Percentiles rank a stretch among this genome's conserved stretches.
These are phyloP conservation scores for Euphorbia pulcherrima DNA, from an alignment of 345 rosid species.

Conservation along the genomic window DNA sequence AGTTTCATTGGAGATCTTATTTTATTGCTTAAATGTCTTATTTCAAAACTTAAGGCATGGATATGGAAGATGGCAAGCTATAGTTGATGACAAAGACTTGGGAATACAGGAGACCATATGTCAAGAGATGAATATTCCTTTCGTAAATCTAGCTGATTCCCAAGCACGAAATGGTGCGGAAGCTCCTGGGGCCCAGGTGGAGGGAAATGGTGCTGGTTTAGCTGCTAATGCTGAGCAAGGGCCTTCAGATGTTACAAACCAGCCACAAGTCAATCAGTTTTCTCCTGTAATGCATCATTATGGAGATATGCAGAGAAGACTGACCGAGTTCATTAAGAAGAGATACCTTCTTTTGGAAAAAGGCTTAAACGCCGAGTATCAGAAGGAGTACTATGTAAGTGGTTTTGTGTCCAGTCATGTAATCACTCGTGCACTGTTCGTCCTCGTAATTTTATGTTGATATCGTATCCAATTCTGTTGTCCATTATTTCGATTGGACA, in stretches of 20 bases:
- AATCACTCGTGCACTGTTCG: background rate
- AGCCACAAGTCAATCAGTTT: constrained; percentile 45
- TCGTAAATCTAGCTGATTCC: constrained; percentile 56
- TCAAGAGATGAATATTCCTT: constrained; percentile 80
- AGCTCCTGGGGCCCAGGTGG: constrained; percentile 46
- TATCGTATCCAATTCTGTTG: background rate
- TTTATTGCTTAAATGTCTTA: constrained; percentile 6
- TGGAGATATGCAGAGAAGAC: constrained; percentile 90
- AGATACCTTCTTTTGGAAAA: constrained; percentile 89
- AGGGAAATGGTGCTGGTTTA: constrained; percentile 42
- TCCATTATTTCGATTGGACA: no score
- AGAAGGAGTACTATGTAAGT: constrained; percentile 65
- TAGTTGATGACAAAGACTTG: constrained; percentile 91
- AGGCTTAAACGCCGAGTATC: constrained; percentile 68
- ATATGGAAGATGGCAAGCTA: constrained; percentile 99
- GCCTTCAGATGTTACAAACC: constrained; percentile 40
- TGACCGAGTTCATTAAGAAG: constrained; percentile 91
- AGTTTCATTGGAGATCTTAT: constrained; percentile 5
- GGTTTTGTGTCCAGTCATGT: background rate
- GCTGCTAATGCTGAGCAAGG: constrained; percentile 48
- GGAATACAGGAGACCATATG: constrained; percentile 80
- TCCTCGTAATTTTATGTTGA: background rate
- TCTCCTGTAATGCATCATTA: constrained; percentile 52
- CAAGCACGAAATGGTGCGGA: constrained; percentile 66
- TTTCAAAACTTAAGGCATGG: constrained; percentile 68